These are phyloP conservation scores for Cavenderia fasciculata DNA, from an alignment of 78 protist genomes.

Conservation along the genomic window DNA sequence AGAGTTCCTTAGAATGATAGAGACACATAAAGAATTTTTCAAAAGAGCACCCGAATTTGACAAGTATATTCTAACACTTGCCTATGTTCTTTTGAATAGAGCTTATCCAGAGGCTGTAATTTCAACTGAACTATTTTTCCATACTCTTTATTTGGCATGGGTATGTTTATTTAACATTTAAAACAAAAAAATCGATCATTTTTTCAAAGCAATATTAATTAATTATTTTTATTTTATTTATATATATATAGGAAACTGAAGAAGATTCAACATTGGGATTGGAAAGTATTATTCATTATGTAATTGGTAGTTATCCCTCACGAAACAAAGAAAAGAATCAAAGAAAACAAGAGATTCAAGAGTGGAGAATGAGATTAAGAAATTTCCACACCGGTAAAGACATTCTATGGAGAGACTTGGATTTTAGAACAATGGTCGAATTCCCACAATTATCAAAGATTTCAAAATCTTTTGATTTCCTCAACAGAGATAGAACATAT, in stretches of 20 bases:
- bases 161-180: not conserved
- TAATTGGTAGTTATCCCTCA: conserved; percentile 76
- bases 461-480: conserved; percentile 39
- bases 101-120: conserved; percentile 48
- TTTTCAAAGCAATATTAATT: not conserved
- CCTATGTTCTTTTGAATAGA: conserved; percentile 31
- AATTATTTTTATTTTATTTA: not conserved
- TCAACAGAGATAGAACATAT: conserved; percentile 59
- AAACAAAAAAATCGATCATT: not conserved
- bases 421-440: conserved; percentile 46
- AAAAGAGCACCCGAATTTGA: conserved; percentile 61
- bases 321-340: conserved; percentile 65
- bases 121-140: conserved; percentile 48
- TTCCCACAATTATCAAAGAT: conserved; percentile 16
- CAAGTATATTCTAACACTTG: conserved; percentile 25
- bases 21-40: conserved; percentile 50
- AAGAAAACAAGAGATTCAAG: conserved; percentile 68
- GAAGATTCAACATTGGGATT: conserved; percentile 67
- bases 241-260: conserved; percentile 47
- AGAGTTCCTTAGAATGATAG: conserved; percentile 28
- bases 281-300: conserved; percentile 71
- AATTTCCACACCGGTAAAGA: conserved; percentile 68
- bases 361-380: conserved; percentile 76
- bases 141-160: conserved; percentile 71
- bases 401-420: conserved; percentile 66